These are phyloP conservation scores for Saccharomyces pastorianus DNA, from an alignment of 1,139 yeast genomes.

Conservation along the genomic window DNA sequence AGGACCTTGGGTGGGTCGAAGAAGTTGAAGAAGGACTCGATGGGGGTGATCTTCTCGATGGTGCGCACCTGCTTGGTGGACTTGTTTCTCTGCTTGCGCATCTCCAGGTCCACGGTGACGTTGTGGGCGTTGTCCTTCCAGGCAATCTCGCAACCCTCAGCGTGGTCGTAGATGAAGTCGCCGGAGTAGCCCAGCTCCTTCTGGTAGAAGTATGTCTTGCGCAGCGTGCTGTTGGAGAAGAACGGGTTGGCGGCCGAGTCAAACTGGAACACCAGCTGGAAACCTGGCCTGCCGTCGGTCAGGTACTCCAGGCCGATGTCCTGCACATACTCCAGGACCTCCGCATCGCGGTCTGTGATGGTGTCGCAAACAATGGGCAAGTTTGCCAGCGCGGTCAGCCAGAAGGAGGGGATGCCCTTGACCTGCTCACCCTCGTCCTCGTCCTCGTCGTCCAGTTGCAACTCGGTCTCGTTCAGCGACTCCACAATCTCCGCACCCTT, in stretches of 20 bases:
- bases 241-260: conserved; percentile 52
- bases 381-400: conserved; percentile 94
- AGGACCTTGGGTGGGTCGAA: conserved; percentile 90
- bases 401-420: conserved; percentile 84
- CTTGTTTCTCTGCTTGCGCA: conserved; percentile 96
- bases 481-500: conserved; percentile 61
- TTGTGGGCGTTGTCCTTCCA: conserved; percentile 79
- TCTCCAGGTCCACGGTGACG: conserved; percentile 80
- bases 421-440: conserved; percentile 39
- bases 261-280: conserved; percentile 77
- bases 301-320: conserved; percentile 79
- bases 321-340: conserved; percentile 58
- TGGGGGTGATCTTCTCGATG: conserved; percentile 86
- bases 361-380: conserved; percentile 74
- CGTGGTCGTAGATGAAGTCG: conserved; percentile 93
- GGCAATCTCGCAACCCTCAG: conserved; percentile 79
- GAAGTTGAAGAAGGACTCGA: conserved; percentile 89
- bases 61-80: conserved; percentile 96
- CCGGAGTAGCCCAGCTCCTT: conserved; percentile 92
- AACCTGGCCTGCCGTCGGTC: conserved; percentile 68
- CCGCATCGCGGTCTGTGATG: conserved; percentile 85
- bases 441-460: conserved; percentile 30
- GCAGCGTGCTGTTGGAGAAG: conserved; percentile 62
- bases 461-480: conserved; percentile 39
- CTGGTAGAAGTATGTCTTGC: conserved; percentile 88